Base-by-base conservation (phyloP, 1,284 basidiomycete genomes). In the Ganoderma resinaceum region DNA sequence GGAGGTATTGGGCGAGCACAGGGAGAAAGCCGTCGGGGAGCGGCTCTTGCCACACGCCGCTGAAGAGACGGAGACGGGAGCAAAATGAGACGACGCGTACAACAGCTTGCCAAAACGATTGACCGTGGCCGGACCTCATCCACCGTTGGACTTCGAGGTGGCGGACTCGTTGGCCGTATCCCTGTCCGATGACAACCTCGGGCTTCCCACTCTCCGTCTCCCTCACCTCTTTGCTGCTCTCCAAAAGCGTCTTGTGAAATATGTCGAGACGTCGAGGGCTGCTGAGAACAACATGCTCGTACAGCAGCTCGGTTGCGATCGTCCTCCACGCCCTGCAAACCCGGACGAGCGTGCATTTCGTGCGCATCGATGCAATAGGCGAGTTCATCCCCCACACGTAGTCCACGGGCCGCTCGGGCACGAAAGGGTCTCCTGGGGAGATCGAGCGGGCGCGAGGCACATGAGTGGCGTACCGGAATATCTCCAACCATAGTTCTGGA, bases 381-480 rank as follows among this genome's bases (percentile, higher is more conserved):
- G 75, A 73, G 70, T 76, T 76, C 67, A 75, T 64, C 9, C 68
- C 71, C 68, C 73, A 72, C 26, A 73, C 74, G 70, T 79, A 69
- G 76, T 79, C 79, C 52, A 76, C 73, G 29, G 72, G 73, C 16
- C 70, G 71, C 57, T 75, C 72, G 11, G 72, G 75, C 18, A 61
- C 66, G 65, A 77, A 76, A 20, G 76, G 73, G 62, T 77, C 76
- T 7, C 63, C 65, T 8, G 72, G 72, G 35, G 69, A 74, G 68
- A 76, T 68, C 16, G 71, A 68, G 61, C 75, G 75, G 53, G 73
- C 62, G 49, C 71, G 70, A 26, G 83, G 82, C 58, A 86, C 78
- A 72, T 85, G 82, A 23, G 86, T 87, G 7, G 85, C 84, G 73
- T 85, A 87, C 69, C 86, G 82, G 76, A 89, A 87, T 64, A 89